Evolutionary conservation across 176 grass and related monocot species (phyloP).

Genomic region (Rhynchospora tenuis): DNA sequence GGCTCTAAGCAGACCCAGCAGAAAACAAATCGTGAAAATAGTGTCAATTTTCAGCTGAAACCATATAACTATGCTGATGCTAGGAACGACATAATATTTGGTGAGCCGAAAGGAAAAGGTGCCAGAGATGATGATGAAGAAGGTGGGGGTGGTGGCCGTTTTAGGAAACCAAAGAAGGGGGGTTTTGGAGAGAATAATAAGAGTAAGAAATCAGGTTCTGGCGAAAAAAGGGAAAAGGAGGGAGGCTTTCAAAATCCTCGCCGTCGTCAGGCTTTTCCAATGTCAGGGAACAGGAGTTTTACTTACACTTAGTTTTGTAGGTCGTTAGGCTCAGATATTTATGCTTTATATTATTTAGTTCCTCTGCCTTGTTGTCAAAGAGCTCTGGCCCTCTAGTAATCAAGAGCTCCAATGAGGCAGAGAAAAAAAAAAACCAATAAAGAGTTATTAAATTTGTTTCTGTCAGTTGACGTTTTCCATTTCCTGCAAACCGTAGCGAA

Average conservation of each 20-base stretch:
- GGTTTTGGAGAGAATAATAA: slow-evolving; percentile 22
- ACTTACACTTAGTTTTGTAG: slow-evolving; percentile 39
- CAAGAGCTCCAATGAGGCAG: slow-evolving; percentile 3
- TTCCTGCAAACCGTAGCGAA: not conserved
- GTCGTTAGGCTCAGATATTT: slow-evolving; percentile 1
- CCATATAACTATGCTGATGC: slow-evolving; percentile 64
- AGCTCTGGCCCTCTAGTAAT: not conserved
- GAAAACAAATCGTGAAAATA: slow-evolving; percentile 20
- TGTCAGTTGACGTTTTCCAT: not conserved
- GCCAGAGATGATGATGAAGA: slow-evolving; percentile 33
- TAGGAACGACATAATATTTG: slow-evolving; percentile 54
- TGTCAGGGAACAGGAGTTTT: slow-evolving; percentile 44
- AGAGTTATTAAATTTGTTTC: not conserved
- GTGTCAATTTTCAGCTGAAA: slow-evolving; percentile 32
- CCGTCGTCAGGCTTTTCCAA: slow-evolving; percentile 42
- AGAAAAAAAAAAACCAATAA: slow-evolving; percentile 16
- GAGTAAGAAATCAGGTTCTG: slow-evolving; percentile 12
- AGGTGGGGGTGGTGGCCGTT: slow-evolving; percentile 5
- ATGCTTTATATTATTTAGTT: slow-evolving; percentile 10
- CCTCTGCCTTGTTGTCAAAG: not conserved
- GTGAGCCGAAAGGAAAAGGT: slow-evolving; percentile 29
- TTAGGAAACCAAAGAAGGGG: slow-evolving; percentile 34
- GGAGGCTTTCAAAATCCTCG: slow-evolving; percentile 25
- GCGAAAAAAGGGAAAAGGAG: slow-evolving; percentile 20
- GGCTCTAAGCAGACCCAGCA: slow-evolving; percentile 29